Base-by-base conservation (phyloP, 371 early-diverging fungal species). In the Mucor indicus region DNA sequence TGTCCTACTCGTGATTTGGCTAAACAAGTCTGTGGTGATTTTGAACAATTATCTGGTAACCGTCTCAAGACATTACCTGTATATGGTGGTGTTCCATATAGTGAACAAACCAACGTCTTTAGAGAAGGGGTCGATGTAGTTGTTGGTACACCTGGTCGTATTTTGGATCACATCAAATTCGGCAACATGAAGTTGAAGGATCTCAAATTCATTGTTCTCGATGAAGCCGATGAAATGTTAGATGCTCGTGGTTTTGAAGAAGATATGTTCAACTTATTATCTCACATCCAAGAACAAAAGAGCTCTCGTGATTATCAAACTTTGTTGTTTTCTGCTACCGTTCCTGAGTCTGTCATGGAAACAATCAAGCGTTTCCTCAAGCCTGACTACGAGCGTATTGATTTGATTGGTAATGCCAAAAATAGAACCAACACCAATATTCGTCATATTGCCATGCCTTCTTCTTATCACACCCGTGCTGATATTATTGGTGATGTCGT, bases 81-180 rank as follows among this genome's bases (percentile, higher is more conserved):
- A 7, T 91, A 90, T 67, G 95, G 97, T 48, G 97, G 97, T 49
- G 79, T 84, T 2, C 85, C 93, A 31, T 89, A 92, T 68, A 79
- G 80, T 41, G 74, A 81, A 38, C 97, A 95, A 69, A 79, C 80
- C 32, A 65, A 69, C 16, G 90, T 84, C 7, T 67, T 99, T 50
- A 80, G 88, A 44, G 72, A 80, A 17, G 99, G 99, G 37, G 85
- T 92, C 13, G 98, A 98, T 67, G 86, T 97, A 22, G 83, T 99
- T 19, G 90, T 99, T 23, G 99, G 97, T 36, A 98, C 99, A 12
- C 99, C 99, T 2, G 99, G 99, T 24, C 90, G 99, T 60, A 72
- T 97, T 27, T 81, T 96, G 44, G 99, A 99, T 63, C 89, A 95
- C 43, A 85, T 97, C 54, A 88, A 96, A 47, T 91, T 86, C 55